Conservation (phyloP, 169 alveolate genomes). For the Cryptosporidium sp. region DNA sequence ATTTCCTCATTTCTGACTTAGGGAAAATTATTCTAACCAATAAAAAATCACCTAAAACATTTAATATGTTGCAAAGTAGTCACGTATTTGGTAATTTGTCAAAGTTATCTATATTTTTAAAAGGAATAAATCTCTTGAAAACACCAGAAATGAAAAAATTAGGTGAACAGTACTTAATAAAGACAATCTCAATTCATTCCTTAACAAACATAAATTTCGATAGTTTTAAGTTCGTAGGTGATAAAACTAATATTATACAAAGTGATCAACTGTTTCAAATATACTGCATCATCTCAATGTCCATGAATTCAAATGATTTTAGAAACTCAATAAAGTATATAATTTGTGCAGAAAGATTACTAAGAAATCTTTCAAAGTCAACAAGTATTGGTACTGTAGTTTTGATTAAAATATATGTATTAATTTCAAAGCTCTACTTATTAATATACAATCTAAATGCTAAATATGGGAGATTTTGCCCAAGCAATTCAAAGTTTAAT, state of each 20-base stretch:
- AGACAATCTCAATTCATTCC: slow-evolving; percentile 1
- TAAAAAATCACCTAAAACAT: neutral
- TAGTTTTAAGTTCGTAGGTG: neutral
- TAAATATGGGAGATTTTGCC: neutral
- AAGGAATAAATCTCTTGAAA: slow-evolving; percentile 29
- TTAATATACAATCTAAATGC: slow-evolving; percentile 11
- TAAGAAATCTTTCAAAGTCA: neutral
- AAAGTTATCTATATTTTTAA: slow-evolving; percentile 1
- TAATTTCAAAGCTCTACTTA: slow-evolving; percentile 28
- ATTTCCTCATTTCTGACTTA: neutral
- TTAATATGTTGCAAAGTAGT: slow-evolving; percentile 11
- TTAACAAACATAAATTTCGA: neutral
- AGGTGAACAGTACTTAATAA: slow-evolving; percentile 11
- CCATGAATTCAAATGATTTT: slow-evolving; percentile 2
- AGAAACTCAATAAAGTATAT: slow-evolving; percentile 1
- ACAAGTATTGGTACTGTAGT: neutral
- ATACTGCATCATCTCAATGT: slow-evolving; percentile 14
- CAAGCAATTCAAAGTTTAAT: neutral
- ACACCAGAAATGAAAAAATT: neutral
- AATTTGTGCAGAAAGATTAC: slow-evolving; percentile 3
- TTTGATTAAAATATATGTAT: slow-evolving; percentile 9
- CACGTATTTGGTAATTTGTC: neutral
- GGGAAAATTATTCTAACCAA: neutral
- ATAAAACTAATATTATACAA: neutral
- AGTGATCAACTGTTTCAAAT: neutral